Evolutionary conservation across 805 yeast genomes (phyloP).

Genomic region (Hanseniaspora clermontiae): DNA sequence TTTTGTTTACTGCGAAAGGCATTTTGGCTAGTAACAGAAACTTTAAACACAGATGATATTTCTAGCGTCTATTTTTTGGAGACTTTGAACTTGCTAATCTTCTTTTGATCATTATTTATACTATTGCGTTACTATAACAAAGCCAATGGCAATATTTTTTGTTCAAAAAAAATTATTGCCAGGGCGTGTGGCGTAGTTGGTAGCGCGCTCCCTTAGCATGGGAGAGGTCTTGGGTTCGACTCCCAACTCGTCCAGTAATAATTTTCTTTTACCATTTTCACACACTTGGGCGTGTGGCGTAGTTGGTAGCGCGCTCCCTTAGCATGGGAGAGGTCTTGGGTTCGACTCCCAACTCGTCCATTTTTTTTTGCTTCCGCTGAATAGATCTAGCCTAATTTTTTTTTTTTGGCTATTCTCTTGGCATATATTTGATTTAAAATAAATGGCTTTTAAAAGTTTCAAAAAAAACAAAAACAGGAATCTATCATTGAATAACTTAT

Average conservation of each 20-base stretch:
- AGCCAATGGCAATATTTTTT: no score
- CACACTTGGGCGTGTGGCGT: constrained; percentile 59
- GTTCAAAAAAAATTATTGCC: no score
- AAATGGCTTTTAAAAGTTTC: no score
- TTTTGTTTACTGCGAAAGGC: no score
- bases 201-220: constrained; percentile 68
- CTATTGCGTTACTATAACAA: no score
- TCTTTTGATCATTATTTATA: background rate
- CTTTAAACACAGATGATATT: no score
- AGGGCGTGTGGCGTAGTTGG: constrained; percentile 71
- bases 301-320: constrained; percentile 75
- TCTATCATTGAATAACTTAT: background rate
- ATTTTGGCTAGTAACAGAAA: no score
- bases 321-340: constrained; percentile 73
- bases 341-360: constrained; percentile 70
- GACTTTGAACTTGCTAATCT: background rate
- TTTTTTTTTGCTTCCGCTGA: constrained; percentile 12
- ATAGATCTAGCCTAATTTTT: constrained; percentile 78
- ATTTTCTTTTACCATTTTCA: background rate
- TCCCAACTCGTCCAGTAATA: constrained; percentile 53
- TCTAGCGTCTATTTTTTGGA: no score
- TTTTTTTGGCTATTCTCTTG: constrained; percentile 74
- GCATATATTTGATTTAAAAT: constrained; percentile 29
- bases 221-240: constrained; percentile 65
- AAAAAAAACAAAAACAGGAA: background rate